Evolutionary conservation across 1,139 yeast species (phyloP).

Genomic region (Debaryomyces sp.): DNA sequence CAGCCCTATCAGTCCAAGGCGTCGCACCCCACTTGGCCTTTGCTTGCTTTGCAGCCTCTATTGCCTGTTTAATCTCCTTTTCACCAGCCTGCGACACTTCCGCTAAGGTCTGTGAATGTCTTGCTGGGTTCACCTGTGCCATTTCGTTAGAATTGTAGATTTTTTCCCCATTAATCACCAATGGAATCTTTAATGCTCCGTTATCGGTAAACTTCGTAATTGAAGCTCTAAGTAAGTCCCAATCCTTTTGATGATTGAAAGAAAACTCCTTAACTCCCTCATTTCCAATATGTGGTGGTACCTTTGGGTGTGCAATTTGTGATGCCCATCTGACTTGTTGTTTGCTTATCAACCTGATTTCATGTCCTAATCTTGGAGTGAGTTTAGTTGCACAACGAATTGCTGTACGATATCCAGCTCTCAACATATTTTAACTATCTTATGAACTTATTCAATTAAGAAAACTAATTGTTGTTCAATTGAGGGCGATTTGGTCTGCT

Average conservation of each 20-base stretch:
- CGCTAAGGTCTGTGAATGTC: slow-evolving; percentile 73
- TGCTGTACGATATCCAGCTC: slow-evolving; percentile 26
- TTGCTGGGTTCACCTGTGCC: slow-evolving; percentile 74
- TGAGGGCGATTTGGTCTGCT: neutral
- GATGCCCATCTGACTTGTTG: slow-evolving; percentile 29
- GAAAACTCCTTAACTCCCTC: slow-evolving; percentile 66
- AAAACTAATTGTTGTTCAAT: neutral
- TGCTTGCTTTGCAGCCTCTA: slow-evolving; percentile 71
- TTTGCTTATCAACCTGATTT: slow-evolving; percentile 5
- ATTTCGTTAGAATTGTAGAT: slow-evolving; percentile 44
- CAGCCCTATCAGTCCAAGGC: slow-evolving; percentile 90
- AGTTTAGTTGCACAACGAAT: slow-evolving; percentile 22
- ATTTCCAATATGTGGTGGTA: slow-evolving; percentile 60
- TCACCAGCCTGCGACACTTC: slow-evolving; percentile 73
- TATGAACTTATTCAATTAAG: neutral
- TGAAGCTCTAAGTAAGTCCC: slow-evolving; percentile 78
- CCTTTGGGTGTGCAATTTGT: slow-evolving; percentile 52
- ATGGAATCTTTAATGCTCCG: slow-evolving; percentile 70
- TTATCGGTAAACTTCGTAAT: slow-evolving; percentile 62
- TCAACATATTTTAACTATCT: slow-evolving; percentile 24
- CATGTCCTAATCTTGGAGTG: slow-evolving; percentile 11
- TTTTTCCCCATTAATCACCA: slow-evolving; percentile 80
- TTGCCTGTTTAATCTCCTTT: slow-evolving; percentile 69
- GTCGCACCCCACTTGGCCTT: slow-evolving; percentile 76
- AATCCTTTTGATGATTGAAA: slow-evolving; percentile 64